These are phyloP conservation scores for Pichia phayaonensis DNA, from an alignment of 805 yeast genomes.

Conservation along the genomic window DNA sequence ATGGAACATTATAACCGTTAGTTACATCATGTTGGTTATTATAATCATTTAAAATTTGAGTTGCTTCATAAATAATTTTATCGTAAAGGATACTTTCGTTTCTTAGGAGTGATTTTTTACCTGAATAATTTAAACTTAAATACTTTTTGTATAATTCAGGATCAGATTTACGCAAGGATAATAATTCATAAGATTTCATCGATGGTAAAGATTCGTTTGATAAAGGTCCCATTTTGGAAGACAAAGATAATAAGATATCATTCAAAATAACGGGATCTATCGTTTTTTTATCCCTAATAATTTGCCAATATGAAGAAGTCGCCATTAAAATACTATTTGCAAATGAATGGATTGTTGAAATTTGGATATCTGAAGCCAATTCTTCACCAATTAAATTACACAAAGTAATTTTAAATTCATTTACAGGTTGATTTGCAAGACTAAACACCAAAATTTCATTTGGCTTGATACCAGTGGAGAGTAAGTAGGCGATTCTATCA, in stretches of 20 bases:
- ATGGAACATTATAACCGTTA: neutral
- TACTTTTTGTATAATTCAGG: conserved; percentile 1
- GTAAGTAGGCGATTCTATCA: conserved; percentile 41
- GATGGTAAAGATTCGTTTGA: neutral
- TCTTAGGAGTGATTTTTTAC: neutral
- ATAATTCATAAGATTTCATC: neutral
- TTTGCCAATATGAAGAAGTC: conserved; percentile 26
- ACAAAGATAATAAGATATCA: neutral
- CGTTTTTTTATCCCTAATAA: conserved; percentile 41
- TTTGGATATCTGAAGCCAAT: conserved; percentile 29
- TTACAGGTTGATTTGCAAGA: conserved; percentile 64
- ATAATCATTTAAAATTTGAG: neutral
- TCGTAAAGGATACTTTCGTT: conserved; percentile 6
- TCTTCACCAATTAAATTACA: conserved; percentile 27
- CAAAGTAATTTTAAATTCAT: conserved; percentile 32
- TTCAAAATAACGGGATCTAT: conserved; percentile 4
- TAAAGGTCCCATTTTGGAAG: neutral
- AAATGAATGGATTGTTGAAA: conserved; percentile 59
- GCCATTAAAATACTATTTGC: conserved; percentile 43
- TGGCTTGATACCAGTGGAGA: conserved; percentile 35
- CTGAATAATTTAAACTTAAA: neutral
- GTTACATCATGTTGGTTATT: neutral
- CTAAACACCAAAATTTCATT: conserved; percentile 53
- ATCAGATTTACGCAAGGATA: neutral
- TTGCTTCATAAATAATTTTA: conserved; percentile 11